Base-by-base conservation (phyloP, 2,329 filamentous ascomycete genomes). In the Penicillium psychrosexuale region DNA sequence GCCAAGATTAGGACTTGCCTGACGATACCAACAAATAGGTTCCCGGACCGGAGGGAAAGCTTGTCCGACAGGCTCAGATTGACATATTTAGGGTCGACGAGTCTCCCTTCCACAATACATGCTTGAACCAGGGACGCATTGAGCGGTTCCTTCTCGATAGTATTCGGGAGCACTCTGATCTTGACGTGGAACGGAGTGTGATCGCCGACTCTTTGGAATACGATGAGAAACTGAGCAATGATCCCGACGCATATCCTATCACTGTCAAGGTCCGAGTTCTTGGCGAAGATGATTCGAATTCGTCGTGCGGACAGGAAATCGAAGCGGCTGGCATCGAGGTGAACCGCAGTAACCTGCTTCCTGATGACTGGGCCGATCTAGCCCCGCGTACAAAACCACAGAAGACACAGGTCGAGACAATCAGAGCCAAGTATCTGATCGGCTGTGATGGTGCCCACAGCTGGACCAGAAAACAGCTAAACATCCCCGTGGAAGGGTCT, bases 51-150 rank as follows among this genome's bases (percentile, higher is more conserved):
- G 72, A 84, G 34, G 84, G 85, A 1, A 68, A 74, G 75, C 43
- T 79, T 85, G 38, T 83, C 77, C 28, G 84, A 84, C 47, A 78
- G 83, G 40, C 84, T 87, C 17, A 79, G 82, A 0, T 85, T 89
- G 68, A 86, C 82, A 0, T 82, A 83, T 43, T 78, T 80, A 0
- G 84, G 83, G 49, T 51, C 7, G 0, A 75, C 87, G 47, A 85
- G 80, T 22, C 79, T 81, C 5, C 61, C 0, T 88, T 87, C 60
- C 82, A 84, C 51, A 82, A 90, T 65, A 81, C 84, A 3, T 83
- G 88, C 4, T 69, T 91, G 37, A 87, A 89, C 61, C 88, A 91
- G 71, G 88, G 86, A 3, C 81, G 86, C 1, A 84, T 90, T 56
- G 87, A 90, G 66, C 76, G 80, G 1, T 87, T 86, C 66, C 85